A percentile compares a stretch with the other conserved stretches of the same genome.
Evolutionary conservation across 2,329 filamentous ascomycete species (phyloP).

Genomic region (Ceratocystis colombiana): DNA sequence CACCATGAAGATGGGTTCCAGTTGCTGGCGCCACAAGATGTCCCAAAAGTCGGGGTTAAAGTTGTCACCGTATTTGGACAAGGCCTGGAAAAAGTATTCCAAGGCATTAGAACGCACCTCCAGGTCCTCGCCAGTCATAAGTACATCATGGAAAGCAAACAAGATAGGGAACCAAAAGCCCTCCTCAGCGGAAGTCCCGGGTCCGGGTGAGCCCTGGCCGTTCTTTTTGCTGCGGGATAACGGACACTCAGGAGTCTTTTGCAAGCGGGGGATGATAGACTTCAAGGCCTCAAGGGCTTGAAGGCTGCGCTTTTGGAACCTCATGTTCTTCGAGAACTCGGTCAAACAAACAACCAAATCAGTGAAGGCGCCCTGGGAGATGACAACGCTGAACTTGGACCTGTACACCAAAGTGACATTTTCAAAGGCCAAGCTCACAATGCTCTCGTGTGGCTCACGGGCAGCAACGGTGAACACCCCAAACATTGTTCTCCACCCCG

Average conservation of each 20-base stretch:
- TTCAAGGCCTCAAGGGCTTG: conserved; percentile 93
- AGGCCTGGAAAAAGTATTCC: conserved; percentile 91
- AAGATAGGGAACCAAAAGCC: conserved; percentile 98
- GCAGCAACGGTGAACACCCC: conserved; percentile 96
- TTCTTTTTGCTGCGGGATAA: conserved; percentile 53
- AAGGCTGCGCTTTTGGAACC: conserved; percentile 96
- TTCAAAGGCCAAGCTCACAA: conserved; percentile 89
- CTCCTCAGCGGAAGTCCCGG: conserved; percentile 81
- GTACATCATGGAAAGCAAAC: conserved; percentile 95
- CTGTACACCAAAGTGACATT: conserved; percentile 95
- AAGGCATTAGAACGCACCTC: conserved; percentile 86
- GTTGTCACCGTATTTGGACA: conserved; percentile 79
- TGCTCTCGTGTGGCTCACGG: conserved; percentile 82
- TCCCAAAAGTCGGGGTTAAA: conserved; percentile 97
- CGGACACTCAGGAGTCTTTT: conserved; percentile 90
- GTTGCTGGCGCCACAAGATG: conserved; percentile 88
- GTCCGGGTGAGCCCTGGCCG: conserved; percentile 39
- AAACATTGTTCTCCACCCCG: conserved; percentile 99
- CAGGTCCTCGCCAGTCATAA: conserved; percentile 98
- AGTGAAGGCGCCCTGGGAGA: conserved; percentile 91
- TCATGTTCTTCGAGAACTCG: conserved; percentile 97
- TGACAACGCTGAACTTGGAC: conserved; percentile 87
- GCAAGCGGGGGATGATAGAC: conserved; percentile 86
- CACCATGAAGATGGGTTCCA: conserved; percentile 98
- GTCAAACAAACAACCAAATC: conserved; percentile 94